Conservation (phyloP, 306 rosid species). For the Crataegus laevigata region DNA sequence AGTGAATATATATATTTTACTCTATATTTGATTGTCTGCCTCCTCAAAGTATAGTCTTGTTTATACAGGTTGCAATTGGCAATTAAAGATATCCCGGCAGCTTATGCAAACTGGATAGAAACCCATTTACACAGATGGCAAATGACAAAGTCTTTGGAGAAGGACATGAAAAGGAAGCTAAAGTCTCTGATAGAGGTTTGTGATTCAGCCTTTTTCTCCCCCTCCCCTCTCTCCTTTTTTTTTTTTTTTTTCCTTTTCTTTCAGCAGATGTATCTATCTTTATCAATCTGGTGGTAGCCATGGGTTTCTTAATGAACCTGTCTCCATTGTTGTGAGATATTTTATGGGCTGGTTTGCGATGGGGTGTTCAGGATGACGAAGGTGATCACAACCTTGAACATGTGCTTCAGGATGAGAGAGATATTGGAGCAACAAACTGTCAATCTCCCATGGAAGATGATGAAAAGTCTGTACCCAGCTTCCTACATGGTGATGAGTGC, state of each 20-base stretch:
- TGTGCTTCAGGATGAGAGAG: constrained; percentile 33
- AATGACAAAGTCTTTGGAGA: constrained; percentile 40
- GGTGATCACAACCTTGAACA: constrained; percentile 30
- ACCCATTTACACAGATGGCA: constrained; percentile 36
- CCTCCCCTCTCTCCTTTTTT: neutral
- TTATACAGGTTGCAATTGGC: constrained; percentile 67
- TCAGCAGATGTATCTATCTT: constrained; percentile 5
- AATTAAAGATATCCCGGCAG: constrained; percentile 62
- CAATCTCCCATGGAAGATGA: constrained; percentile 17
- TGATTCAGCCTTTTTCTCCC: constrained; percentile 17
- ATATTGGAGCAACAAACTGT: constrained; percentile 21
- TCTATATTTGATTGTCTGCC: neutral
- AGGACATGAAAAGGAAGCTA: constrained; percentile 47
- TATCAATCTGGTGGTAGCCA: constrained; percentile 12
- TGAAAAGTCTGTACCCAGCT: constrained; percentile 30
- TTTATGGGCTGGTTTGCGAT: constrained; percentile 28
- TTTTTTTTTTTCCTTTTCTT: neutral
- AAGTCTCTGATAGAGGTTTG: constrained; percentile 44
- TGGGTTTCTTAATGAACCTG: constrained; percentile 2
- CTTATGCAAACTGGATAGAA: constrained; percentile 53
- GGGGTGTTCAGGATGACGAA: constrained; percentile 44
- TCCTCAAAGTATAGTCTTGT: constrained; percentile 18
- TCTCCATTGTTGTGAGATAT: constrained; percentile 9
- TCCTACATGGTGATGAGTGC: constrained; percentile 10
- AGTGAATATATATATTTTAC: constrained; percentile 8